Evolutionary conservation across 331 rosid species (phyloP).

Genomic region (Prunus yedoensis): DNA sequence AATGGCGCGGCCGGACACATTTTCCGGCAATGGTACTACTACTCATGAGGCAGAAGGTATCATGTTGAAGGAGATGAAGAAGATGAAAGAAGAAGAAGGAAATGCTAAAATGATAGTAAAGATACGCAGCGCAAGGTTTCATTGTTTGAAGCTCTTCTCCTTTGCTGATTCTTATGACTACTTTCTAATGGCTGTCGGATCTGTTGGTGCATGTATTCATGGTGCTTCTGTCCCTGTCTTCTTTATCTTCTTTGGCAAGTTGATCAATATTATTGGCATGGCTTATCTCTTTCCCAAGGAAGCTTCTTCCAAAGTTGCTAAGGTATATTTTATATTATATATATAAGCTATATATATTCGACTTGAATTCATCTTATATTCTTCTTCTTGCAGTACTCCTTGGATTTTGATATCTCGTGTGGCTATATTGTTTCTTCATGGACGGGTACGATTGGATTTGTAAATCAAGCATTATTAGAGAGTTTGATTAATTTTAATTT

Average conservation of each 20-base stretch:
- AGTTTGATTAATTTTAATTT: constrained; percentile 6
- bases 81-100: constrained; percentile 22
- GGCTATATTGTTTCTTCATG: constrained; percentile 85
- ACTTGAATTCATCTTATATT: neutral
- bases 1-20: constrained; percentile 38
- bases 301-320: constrained; percentile 91
- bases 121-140: constrained; percentile 51
- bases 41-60: neutral
- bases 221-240: constrained; percentile 93
- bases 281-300: constrained; percentile 87
- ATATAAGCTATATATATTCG: too few relatives aligned
- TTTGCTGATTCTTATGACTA: constrained; percentile 83
- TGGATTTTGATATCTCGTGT: constrained; percentile 88
- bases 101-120: neutral
- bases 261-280: constrained; percentile 83
- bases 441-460: constrained; percentile 54
- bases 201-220: constrained; percentile 80
- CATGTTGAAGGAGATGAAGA: constrained; percentile 24
- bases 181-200: constrained; percentile 65
- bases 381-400: constrained; percentile 67
- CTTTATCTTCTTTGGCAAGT: constrained; percentile 85
- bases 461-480: neutral
- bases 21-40: constrained; percentile 33
- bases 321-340: constrained; percentile 39
- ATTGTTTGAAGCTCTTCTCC: constrained; percentile 56